Percentiles rank a stretch among this genome's conserved stretches.
Conservation (phyloP, 495 filamentous ascomycete genomes). For the Neurospora intermedia region DNA sequence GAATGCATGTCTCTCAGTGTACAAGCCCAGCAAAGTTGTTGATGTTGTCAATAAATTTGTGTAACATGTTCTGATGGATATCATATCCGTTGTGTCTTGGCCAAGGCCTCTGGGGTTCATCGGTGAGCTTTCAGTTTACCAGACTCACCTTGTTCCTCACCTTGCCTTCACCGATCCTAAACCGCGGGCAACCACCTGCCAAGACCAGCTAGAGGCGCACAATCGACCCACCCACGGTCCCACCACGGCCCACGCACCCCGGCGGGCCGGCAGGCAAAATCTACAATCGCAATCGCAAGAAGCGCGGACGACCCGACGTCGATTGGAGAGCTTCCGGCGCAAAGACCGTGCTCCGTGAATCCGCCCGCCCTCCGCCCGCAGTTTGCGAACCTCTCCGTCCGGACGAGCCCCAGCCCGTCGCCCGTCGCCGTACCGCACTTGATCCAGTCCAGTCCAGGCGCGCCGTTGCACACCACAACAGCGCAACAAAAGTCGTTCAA, state of each 20-base stretch:
- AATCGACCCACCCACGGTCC: neutral
- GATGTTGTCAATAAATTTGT: no score
- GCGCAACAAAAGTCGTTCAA: slow-evolving; percentile 10
- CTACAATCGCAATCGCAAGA: neutral
- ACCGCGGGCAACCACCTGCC: neutral
- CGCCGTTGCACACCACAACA: neutral
- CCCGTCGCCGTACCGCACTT: neutral
- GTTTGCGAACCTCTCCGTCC: neutral
- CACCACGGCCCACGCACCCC: neutral
- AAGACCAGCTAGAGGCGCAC: neutral
- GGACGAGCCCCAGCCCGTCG: neutral
- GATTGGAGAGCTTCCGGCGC: neutral
- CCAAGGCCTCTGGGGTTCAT: no score
- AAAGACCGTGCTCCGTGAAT: neutral
- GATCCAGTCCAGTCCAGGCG: neutral
- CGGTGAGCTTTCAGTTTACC: no score
- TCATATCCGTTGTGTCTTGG: no score
- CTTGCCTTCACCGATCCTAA: neutral
- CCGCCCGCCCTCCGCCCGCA: neutral
- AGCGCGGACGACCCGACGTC: neutral
- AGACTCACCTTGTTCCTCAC: neutral
- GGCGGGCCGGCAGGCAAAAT: neutral
- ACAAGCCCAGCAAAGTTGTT: no score
- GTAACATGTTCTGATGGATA: no score
- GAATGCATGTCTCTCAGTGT: no score